phyloP scores from a whole-genome alignment of 1,139 yeast genomes.

The Nadsonia commutata region DNA sequence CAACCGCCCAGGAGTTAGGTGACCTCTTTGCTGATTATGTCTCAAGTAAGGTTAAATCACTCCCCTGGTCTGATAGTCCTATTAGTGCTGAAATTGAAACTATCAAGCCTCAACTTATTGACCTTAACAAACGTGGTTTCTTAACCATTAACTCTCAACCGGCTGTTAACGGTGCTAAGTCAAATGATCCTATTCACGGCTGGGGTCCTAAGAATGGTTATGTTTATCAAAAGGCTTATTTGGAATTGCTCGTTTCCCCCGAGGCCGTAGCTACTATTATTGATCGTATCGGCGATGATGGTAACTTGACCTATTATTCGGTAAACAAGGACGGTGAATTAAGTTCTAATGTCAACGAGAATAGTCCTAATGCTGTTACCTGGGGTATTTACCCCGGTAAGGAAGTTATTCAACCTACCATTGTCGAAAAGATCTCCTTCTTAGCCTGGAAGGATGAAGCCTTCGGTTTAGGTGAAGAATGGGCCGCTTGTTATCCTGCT shows the following conservation, averaged over 20 bases:
- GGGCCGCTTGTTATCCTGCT: constrained; percentile 41
- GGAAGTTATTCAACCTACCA: constrained; percentile 82
- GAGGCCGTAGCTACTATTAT: constrained; percentile 30
- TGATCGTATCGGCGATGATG: constrained; percentile 32
- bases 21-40: constrained; percentile 50
- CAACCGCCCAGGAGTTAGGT: constrained; percentile 41
- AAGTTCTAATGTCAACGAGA: constrained; percentile 48
- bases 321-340: constrained; percentile 45
- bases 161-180: constrained; percentile 66
- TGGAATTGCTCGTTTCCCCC: constrained; percentile 69
- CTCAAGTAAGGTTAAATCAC: constrained; percentile 51
- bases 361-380: constrained; percentile 83
- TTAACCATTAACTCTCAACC: constrained; percentile 91
- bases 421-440: constrained; percentile 79
- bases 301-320: constrained; percentile 58
- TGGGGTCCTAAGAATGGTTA: constrained; percentile 95
- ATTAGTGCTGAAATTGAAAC: constrained; percentile 61
- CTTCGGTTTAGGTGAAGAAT: constrained; percentile 65
- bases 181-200: constrained; percentile 61
- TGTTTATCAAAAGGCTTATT: constrained; percentile 84
- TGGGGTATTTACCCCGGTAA: constrained; percentile 96
- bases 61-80: constrained; percentile 95
- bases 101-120: constrained; percentile 44
- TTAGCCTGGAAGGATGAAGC: constrained; percentile 97
- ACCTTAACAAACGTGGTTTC: constrained; percentile 50